Evolutionary conservation across 768 basidiomycete species (phyloP).

Genomic region (Kwoniella sp.): DNA sequence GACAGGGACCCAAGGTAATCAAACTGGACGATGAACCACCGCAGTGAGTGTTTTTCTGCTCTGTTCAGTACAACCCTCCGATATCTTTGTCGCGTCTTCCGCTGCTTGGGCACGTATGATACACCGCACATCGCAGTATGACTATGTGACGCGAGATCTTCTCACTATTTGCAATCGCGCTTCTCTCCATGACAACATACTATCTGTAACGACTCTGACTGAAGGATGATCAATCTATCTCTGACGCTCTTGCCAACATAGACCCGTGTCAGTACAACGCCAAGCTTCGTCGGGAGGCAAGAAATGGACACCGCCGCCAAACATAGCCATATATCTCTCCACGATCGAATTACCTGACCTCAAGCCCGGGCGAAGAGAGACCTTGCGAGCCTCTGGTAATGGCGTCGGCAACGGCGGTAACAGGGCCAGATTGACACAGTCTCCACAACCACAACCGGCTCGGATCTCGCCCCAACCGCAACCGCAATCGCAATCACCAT

Average conservation of each 20-base stretch:
- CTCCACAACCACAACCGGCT: background rate
- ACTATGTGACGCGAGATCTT: too few species aligned
- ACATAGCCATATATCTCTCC: constrained; percentile 52
- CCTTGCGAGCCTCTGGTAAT: background rate
- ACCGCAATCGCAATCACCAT: too few species aligned
- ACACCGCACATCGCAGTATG: too few species aligned
- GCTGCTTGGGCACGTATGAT: too few species aligned
- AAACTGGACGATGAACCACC: constrained; percentile 44
- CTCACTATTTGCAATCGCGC: too few species aligned
- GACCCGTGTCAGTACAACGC: background rate
- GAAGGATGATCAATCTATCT: too few species aligned
- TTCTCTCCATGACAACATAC: too few species aligned
- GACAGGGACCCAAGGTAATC: constrained; percentile 46
- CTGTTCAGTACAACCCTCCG: too few species aligned
- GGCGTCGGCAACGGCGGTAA: background rate
- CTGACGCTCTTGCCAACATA: background rate
- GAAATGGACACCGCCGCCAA: constrained; percentile 41
- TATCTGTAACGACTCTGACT: too few species aligned
- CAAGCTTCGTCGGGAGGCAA: background rate
- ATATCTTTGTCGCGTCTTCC: too few species aligned
- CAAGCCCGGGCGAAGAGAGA: constrained; percentile 33
- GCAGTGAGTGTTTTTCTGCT: constrained; percentile 13
- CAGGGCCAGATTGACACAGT: background rate
- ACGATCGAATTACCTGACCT: constrained; percentile 55
- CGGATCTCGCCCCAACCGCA: background rate